These are phyloP conservation scores for Acacia pycnantha DNA, from an alignment of 331 rosid species.

Conservation along the genomic window DNA sequence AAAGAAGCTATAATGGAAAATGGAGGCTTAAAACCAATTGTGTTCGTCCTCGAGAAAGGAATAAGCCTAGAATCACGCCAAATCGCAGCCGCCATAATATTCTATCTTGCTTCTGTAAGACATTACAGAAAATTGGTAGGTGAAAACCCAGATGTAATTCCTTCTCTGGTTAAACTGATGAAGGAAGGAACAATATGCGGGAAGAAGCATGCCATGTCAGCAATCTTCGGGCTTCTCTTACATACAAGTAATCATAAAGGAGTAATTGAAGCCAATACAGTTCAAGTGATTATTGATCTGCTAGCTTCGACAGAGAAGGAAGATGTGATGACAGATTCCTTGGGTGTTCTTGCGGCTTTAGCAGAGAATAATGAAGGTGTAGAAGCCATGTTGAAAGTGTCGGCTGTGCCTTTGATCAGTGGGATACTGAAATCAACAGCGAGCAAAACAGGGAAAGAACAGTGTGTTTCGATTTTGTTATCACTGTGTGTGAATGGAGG, in stretches of 20 bases:
- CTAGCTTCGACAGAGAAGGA: slow-evolving; percentile 44
- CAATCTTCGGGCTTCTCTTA: slow-evolving; percentile 66
- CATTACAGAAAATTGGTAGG: slow-evolving; percentile 59
- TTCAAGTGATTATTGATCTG: slow-evolving; percentile 44
- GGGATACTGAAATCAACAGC: slow-evolving; percentile 34
- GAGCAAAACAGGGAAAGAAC: slow-evolving; percentile 46
- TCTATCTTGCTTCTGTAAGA: slow-evolving; percentile 62
- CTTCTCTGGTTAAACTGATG: slow-evolving; percentile 47
- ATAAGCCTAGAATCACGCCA: slow-evolving; percentile 51
- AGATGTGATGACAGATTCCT: slow-evolving; percentile 48
- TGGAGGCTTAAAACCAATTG: slow-evolving; percentile 46
- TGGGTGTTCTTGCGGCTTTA: slow-evolving; percentile 58
- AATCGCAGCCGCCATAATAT: slow-evolving; percentile 62
- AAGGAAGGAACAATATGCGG: slow-evolving; percentile 63
- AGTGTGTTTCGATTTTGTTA: slow-evolving; percentile 56
- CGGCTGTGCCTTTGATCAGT: slow-evolving; percentile 31
- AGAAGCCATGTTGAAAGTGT: slow-evolving; percentile 31
- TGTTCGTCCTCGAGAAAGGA: slow-evolving; percentile 50
- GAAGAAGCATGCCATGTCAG: slow-evolving; percentile 70
- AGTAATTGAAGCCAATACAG: slow-evolving; percentile 52
- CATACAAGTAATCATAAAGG: slow-evolving; percentile 43
- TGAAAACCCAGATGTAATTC: slow-evolving; percentile 51
- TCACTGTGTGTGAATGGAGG: slow-evolving; percentile 67
- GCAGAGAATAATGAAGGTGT: slow-evolving; percentile 64
- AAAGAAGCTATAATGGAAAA: slow-evolving; percentile 41